These are phyloP conservation scores for Podospora pseudocomata DNA, from an alignment of 495 filamentous ascomycete species.

Conservation along the genomic window DNA sequence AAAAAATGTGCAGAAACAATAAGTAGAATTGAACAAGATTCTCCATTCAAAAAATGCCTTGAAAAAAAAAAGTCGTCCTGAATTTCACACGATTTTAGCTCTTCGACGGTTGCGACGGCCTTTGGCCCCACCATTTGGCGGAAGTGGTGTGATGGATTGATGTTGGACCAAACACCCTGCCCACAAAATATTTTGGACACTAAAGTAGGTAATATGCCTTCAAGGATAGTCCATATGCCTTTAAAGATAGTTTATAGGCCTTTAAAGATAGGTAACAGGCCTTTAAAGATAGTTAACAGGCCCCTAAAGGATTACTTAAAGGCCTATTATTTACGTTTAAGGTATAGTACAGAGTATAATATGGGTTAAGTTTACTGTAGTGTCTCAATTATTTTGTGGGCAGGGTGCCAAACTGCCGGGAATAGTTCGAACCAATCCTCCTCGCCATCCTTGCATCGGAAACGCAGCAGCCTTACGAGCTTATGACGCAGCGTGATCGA, in stretches of 20 bases:
- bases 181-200: too few species aligned
- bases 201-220: too few species aligned
- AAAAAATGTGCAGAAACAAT: background rate
- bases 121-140: background rate
- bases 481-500: constrained; percentile 17
- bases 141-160: constrained; percentile 8
- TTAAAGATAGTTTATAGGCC: too few species aligned
- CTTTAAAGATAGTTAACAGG: too few species aligned
- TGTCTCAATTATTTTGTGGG: too few species aligned
- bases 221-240: too few species aligned
- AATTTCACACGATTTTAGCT: background rate
- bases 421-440: background rate
- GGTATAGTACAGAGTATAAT: too few species aligned
- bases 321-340: too few species aligned
- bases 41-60: background rate
- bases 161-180: background rate
- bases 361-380: too few species aligned
- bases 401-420: constrained; percentile 1
- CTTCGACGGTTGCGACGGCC: background rate
- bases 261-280: too few species aligned
- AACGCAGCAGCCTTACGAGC: constrained; percentile 14
- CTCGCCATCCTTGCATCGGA: background rate
- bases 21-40: background rate
- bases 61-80: background rate
- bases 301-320: too few species aligned